Evolutionary conservation across 2,329 filamentous ascomycete species (phyloP).

Genomic region (Arthroderma uncinatum): DNA sequence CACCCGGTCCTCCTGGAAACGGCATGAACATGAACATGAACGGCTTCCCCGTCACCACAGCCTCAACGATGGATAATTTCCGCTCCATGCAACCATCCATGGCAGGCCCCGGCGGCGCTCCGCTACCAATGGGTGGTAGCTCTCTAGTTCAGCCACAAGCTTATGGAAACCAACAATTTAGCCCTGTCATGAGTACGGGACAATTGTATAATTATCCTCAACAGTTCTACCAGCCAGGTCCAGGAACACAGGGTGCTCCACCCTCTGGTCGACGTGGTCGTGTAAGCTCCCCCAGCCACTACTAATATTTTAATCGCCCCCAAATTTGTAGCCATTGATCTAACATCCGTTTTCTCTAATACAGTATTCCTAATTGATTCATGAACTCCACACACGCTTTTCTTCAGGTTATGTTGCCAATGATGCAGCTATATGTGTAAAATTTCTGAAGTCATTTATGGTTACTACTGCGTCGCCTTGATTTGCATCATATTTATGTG

Average conservation of each 20-base stretch:
- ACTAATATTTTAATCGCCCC: not conserved
- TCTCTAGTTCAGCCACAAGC: slow-evolving; percentile 40
- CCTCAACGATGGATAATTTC: slow-evolving; percentile 30
- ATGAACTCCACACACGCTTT: slow-evolving; percentile 1
- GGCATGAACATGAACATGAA: slow-evolving; percentile 23
- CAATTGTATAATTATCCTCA: slow-evolving; percentile 45
- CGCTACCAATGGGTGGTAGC: slow-evolving; percentile 29
- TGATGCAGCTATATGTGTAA: slow-evolving; percentile 6
- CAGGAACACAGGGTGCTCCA: slow-evolving; percentile 34
- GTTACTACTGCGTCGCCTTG: not conserved
- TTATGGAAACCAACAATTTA: slow-evolving; percentile 36
- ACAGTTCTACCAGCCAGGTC: slow-evolving; percentile 38
- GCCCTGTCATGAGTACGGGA: slow-evolving; percentile 33
- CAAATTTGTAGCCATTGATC: not conserved
- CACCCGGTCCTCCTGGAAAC: slow-evolving; percentile 29
- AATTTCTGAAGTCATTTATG: not conserved
- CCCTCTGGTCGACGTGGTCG: slow-evolving; percentile 44
- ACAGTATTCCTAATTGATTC: slow-evolving; percentile 4
- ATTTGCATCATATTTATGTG: not conserved
- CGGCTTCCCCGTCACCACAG: slow-evolving; percentile 29
- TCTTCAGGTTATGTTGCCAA: not conserved
- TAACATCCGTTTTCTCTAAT: not conserved
- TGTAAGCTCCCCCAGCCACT: slow-evolving; percentile 30
- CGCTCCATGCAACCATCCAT: slow-evolving; percentile 31
- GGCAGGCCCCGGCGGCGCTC: slow-evolving; percentile 26